Percentiles rank a stretch among this genome's conserved stretches.
Conservation (phyloP, 2,329 filamentous ascomycete genomes). For the Hortaea werneckii region DNA sequence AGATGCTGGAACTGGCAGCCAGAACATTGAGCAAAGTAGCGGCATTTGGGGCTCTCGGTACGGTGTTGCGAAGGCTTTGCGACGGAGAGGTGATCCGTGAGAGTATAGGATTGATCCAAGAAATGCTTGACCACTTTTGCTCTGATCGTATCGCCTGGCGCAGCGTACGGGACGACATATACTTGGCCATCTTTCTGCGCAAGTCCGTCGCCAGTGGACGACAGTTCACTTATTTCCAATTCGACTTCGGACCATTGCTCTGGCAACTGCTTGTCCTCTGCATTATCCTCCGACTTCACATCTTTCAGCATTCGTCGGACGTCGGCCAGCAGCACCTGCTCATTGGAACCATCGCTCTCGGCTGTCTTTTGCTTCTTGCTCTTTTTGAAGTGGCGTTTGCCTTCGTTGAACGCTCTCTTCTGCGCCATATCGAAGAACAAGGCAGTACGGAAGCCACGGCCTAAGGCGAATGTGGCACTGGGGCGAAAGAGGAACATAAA, state of each 20-base stretch:
- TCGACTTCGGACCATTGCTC: slow-evolving; percentile 66
- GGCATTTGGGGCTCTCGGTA: slow-evolving; percentile 66
- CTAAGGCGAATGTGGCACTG: no score
- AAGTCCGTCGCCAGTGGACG: slow-evolving; percentile 86
- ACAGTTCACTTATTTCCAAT: slow-evolving; percentile 69
- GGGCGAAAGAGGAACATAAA: no score
- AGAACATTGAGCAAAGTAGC: slow-evolving; percentile 78
- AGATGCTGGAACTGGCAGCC: slow-evolving; percentile 99
- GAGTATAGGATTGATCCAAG: slow-evolving; percentile 54
- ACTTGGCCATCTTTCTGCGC: slow-evolving; percentile 60
- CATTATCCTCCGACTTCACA: slow-evolving; percentile 11
- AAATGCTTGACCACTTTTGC: slow-evolving; percentile 72
- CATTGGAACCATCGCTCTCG: slow-evolving; percentile 36
- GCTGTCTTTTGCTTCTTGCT: slow-evolving; percentile 40
- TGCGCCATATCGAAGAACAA: slow-evolving; percentile 17
- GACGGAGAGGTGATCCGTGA: slow-evolving; percentile 75
- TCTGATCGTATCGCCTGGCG: slow-evolving; percentile 71
- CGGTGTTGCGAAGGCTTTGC: slow-evolving; percentile 62
- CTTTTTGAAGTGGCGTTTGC: slow-evolving; percentile 30
- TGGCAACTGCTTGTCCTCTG: slow-evolving; percentile 7
- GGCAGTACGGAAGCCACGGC: no score
- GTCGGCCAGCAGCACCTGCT: slow-evolving; percentile 39
- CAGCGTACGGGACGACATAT: slow-evolving; percentile 79
- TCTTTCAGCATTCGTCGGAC: slow-evolving; percentile 33
- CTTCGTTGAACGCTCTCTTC: slow-evolving; percentile 29